A percentile compares a stretch with the other conserved stretches of the same genome.
phyloP scores from a whole-genome alignment of 352 stramenopile species.

The Aphanomyces euteiches region DNA sequence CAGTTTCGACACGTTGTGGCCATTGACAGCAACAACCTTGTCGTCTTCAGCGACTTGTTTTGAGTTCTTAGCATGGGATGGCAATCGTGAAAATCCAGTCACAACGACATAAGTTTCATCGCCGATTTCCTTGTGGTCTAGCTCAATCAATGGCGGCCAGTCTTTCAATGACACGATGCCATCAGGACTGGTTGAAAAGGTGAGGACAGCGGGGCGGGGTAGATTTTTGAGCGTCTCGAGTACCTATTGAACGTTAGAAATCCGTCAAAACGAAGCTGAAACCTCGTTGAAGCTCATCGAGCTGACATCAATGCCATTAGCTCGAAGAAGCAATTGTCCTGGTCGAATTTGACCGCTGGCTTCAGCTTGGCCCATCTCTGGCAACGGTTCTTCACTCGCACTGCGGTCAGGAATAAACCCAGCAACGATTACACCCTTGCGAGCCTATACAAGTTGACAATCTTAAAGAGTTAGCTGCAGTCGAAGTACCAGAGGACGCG shows the following conservation, averaged over 20 bases:
- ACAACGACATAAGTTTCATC: constrained; percentile 66
- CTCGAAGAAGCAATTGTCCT: constrained; percentile 53
- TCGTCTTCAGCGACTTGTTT: constrained; percentile 60
- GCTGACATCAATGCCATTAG: constrained; percentile 70
- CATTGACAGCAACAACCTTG: constrained; percentile 63
- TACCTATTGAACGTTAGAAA: constrained; percentile 39
- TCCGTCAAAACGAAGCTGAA: neutral
- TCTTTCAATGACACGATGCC: constrained; percentile 68
- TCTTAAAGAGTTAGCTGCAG: neutral
- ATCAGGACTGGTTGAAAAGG: constrained; percentile 73
- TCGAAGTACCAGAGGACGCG: constrained; percentile 49
- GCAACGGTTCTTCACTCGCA: constrained; percentile 34
- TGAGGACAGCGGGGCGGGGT: constrained; percentile 52
- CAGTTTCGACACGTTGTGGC: constrained; percentile 45
- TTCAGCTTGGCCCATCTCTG: constrained; percentile 42
- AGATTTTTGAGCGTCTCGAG: constrained; percentile 53
- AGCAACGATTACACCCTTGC: constrained; percentile 69
- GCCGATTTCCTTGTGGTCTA: constrained; percentile 41
- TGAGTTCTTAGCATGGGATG: constrained; percentile 68
- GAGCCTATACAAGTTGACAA: constrained; percentile 29
- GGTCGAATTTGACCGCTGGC: constrained; percentile 68
- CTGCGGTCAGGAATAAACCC: constrained; percentile 61
- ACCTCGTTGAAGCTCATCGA: constrained; percentile 55
- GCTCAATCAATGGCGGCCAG: constrained; percentile 80
- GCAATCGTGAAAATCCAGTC: constrained; percentile 60